Percentiles rank a stretch among this genome's conserved stretches.
These are phyloP conservation scores for Noccaea bulbosa DNA, from an alignment of 345 rosid genomes.

Conservation along the genomic window DNA sequence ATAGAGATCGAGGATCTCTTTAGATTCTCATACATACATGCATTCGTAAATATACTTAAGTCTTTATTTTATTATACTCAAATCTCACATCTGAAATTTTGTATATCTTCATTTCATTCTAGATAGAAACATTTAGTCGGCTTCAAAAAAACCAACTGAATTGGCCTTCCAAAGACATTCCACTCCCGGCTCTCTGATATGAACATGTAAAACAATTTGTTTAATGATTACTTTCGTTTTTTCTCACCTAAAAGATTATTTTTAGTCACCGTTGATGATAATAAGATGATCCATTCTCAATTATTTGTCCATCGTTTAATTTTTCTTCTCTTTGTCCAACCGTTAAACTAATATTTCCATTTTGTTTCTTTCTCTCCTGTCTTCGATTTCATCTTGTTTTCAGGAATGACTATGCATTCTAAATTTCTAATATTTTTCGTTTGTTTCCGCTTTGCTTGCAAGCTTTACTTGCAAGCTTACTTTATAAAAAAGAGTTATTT, in stretches of 20 bases:
- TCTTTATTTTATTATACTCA: too few species aligned
- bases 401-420: slow-evolving; percentile 14
- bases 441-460: background rate
- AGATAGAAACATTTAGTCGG: background rate
- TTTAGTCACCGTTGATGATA: slow-evolving; percentile 9
- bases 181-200: background rate
- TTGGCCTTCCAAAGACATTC: background rate
- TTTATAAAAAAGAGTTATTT: background rate
- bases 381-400: slow-evolving; percentile 27
- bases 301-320: slow-evolving; percentile 8
- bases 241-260: slow-evolving; percentile 25
- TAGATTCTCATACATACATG: background rate
- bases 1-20: too few species aligned
- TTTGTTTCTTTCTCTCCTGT: slow-evolving; percentile 22
- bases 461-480: background rate
- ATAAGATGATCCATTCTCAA: background rate
- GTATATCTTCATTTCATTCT: background rate
- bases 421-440: background rate
- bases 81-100: too few species aligned
- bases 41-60: too few species aligned
- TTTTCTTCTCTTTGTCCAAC: slow-evolving; percentile 14
- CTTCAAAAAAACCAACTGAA: too few species aligned
- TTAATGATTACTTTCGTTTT: background rate
- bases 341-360: slow-evolving; percentile 13
- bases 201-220: background rate